Conservation (phyloP, 257 asterid species). For the Solanum pimpinellifolium region DNA sequence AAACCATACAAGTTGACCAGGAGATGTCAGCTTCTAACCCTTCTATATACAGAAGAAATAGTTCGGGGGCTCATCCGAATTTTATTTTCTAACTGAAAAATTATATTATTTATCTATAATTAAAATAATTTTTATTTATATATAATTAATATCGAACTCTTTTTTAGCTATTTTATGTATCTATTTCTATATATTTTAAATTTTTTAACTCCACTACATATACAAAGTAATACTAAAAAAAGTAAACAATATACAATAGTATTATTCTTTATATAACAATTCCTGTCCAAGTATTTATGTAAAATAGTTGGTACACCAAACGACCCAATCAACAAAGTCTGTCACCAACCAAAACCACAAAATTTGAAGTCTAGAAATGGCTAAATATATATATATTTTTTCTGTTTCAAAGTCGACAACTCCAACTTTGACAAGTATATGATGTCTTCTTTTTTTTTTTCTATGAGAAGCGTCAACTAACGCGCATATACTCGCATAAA, state of each 20-base stretch:
- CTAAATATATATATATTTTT: background rate
- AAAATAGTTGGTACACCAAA: background rate
- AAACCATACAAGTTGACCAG: no score
- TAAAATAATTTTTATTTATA: no score
- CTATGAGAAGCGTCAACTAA: background rate
- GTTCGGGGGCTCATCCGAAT: no score
- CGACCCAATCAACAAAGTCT: background rate
- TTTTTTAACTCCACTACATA: fast-evolving
- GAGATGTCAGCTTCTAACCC: no score
- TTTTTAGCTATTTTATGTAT: fast-evolving
- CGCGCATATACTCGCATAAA: background rate
- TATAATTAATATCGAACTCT: fast-evolving
- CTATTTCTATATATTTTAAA: no score
- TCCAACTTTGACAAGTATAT: background rate
- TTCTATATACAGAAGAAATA: no score
- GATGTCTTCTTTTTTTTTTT: background rate
- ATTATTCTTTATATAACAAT: background rate
- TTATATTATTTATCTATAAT: no score
- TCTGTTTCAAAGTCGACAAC: background rate
- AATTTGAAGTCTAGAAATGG: background rate
- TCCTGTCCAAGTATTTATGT: background rate
- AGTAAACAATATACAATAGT: no score
- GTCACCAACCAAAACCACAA: background rate
- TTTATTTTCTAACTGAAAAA: fast-evolving
- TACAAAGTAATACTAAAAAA: no score